Percentiles rank a stretch among this genome's conserved stretches.
These are phyloP conservation scores for Aspergillus oerlinghausenensis DNA, from an alignment of 2,329 filamentous ascomycete species.

Conservation along the genomic window DNA sequence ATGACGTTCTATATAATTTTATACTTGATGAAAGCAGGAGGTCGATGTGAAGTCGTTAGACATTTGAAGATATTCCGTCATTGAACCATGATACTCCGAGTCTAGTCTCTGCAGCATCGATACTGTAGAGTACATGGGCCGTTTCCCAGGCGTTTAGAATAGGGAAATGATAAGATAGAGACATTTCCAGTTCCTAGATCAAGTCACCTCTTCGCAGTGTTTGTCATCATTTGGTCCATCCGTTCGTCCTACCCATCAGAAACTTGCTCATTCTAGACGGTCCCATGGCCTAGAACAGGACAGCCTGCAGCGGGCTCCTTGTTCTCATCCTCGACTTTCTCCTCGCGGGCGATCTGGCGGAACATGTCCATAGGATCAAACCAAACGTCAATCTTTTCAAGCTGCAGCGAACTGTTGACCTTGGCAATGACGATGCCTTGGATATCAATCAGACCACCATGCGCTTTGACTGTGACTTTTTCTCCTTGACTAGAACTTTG, in stretches of 20 bases:
- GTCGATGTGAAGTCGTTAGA: too few species aligned
- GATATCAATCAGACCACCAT: slow-evolving; percentile 59
- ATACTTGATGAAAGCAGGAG: too few species aligned
- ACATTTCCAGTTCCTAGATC: too few species aligned
- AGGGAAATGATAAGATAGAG: too few species aligned
- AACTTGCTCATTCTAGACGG: background rate
- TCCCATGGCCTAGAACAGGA: background rate
- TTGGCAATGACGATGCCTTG: slow-evolving; percentile 59
- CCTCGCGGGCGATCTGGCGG: slow-evolving; percentile 50
- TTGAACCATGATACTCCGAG: too few species aligned
- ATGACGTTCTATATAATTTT: too few species aligned
- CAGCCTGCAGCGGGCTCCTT: slow-evolving; percentile 1
- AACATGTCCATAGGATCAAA: slow-evolving; percentile 66
- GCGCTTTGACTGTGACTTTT: slow-evolving; percentile 58
- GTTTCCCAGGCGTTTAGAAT: too few species aligned
- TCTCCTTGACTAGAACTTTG: slow-evolving; percentile 50
- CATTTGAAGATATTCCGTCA: too few species aligned
- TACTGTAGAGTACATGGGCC: too few species aligned
- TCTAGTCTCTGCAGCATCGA: too few species aligned
- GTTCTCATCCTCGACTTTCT: background rate
- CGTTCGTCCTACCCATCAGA: background rate
- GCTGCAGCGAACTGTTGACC: slow-evolving; percentile 56
- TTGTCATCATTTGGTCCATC: too few species aligned
- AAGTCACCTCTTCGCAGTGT: too few species aligned
- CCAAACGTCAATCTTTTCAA: slow-evolving; percentile 59